phyloP scores from a whole-genome alignment of 1,284 basidiomycete species.

The Polyporus tsugae region DNA sequence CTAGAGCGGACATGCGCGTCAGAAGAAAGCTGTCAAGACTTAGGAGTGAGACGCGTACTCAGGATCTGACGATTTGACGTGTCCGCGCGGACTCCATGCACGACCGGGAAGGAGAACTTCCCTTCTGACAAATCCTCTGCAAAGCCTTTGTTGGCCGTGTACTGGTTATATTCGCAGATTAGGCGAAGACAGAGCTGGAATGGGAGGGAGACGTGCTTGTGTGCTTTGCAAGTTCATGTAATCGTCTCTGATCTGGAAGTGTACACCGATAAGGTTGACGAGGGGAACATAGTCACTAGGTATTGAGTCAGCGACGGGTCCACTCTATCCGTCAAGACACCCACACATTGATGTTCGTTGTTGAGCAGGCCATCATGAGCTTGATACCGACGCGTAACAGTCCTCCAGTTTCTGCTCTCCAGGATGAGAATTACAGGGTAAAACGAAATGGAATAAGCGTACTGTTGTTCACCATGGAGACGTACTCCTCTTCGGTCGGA shows the following conservation, averaged over 20 bases:
- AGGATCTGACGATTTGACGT: conserved; percentile 78
- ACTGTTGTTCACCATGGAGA: conserved; percentile 98
- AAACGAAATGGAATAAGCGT: conserved; percentile 41
- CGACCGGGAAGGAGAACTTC: conserved; percentile 95
- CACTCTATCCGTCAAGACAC: conserved; percentile 12
- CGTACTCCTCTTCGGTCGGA: conserved; percentile 95
- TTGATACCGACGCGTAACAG: conserved; percentile 93
- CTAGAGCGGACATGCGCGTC: conserved; percentile 48
- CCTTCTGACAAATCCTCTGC: conserved; percentile 96
- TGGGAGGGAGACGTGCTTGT: conserved; percentile 56
- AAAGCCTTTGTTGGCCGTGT: conserved; percentile 92
- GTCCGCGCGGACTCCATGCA: conserved; percentile 88
- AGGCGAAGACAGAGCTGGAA: neutral
- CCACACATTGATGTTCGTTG: conserved; percentile 68
- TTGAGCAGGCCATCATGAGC: conserved; percentile 93
- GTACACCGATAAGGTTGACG: conserved; percentile 93
- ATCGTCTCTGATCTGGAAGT: conserved; percentile 97
- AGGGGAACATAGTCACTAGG: conserved; percentile 85
- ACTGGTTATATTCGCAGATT: conserved; percentile 54
- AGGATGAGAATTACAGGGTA: conserved; percentile 13
- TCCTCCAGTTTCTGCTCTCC: conserved; percentile 87
- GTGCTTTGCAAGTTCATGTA: conserved; percentile 95
- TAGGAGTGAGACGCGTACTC: conserved; percentile 60
- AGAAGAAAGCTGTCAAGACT: neutral
- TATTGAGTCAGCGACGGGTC: neutral